Evolutionary conservation across 2,329 filamentous ascomycete species (phyloP).

Genomic region (Colletotrichum scovillei): DNA sequence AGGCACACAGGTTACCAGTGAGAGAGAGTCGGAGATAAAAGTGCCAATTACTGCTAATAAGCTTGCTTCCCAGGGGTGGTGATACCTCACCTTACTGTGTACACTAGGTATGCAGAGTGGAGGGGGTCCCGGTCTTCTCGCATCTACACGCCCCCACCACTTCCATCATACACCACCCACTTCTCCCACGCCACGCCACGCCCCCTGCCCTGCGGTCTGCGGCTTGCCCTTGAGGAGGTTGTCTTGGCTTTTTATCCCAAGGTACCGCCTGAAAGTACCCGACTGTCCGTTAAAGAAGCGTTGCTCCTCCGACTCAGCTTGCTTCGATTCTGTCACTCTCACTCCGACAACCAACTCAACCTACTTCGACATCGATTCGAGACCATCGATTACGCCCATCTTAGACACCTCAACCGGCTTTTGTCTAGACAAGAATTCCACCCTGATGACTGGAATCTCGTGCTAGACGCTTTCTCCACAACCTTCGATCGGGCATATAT

Average conservation of each 20-base stretch:
- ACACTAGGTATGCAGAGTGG: no score
- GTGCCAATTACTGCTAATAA: not conserved
- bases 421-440: conserved; percentile 9
- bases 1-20: conserved; percentile 1
- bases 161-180: not conserved
- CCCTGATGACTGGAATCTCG: conserved; percentile 23
- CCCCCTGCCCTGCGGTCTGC: conserved; percentile 17
- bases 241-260: conserved; percentile 3
- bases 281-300: conserved; percentile 32
- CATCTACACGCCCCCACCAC: not conserved
- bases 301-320: conserved; percentile 29
- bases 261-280: conserved; percentile 27
- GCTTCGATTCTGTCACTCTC: not conserved
- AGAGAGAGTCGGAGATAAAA: no score
- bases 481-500: conserved; percentile 1
- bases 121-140: no score
- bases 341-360: not conserved
- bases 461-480: conserved; percentile 21
- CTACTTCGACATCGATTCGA: conserved; percentile 6
- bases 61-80: conserved; percentile 3
- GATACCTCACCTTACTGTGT: no score
- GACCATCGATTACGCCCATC: not conserved
- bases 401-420: not conserved
- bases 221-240: conserved; percentile 2
- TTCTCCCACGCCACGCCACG: conserved; percentile 24